A percentile compares a stretch with the other conserved stretches of the same genome.
Conservation (phyloP, 1,139 yeast species). For the Pichia norvegensis region DNA sequence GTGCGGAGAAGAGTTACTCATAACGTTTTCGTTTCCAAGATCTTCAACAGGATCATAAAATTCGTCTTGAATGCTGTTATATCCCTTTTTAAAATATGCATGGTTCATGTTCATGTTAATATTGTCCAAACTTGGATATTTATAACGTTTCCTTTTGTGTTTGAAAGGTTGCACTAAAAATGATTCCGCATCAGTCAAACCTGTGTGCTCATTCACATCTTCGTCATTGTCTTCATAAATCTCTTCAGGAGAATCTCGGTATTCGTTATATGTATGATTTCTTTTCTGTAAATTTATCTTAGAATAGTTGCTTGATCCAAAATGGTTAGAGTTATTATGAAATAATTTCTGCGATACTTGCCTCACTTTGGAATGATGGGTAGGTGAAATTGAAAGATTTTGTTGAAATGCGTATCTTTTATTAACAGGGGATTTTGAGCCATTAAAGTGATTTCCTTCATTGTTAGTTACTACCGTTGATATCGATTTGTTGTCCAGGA, state of each 20-base stretch:
- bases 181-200: conserved; percentile 21
- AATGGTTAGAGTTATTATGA: not conserved
- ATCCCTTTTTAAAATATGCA: not conserved
- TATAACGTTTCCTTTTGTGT: not conserved
- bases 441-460: conserved; percentile 1
- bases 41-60: conserved; percentile 13
- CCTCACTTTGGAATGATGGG: conserved; percentile 10
- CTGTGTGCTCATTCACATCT: conserved; percentile 18
- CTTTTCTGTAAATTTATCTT: conserved; percentile 11
- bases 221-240: conserved; percentile 14
- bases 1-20: conserved; percentile 25
- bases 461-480: conserved; percentile 8
- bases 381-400: conserved; percentile 5
- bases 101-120: not conserved
- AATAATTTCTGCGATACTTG: conserved; percentile 13
- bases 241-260: not conserved
- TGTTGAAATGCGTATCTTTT: conserved; percentile 7
- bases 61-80: conserved; percentile 4
- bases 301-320: not conserved
- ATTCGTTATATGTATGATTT: not conserved
- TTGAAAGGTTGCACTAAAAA: conserved; percentile 18
- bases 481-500: conserved; percentile 11
- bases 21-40: conserved; percentile 1
- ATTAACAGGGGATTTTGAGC: conserved; percentile 7
- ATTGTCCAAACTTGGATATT: not conserved